Base-by-base conservation (phyloP, 169 alveolate genomes). In the Plasmodium fragile region DNA sequence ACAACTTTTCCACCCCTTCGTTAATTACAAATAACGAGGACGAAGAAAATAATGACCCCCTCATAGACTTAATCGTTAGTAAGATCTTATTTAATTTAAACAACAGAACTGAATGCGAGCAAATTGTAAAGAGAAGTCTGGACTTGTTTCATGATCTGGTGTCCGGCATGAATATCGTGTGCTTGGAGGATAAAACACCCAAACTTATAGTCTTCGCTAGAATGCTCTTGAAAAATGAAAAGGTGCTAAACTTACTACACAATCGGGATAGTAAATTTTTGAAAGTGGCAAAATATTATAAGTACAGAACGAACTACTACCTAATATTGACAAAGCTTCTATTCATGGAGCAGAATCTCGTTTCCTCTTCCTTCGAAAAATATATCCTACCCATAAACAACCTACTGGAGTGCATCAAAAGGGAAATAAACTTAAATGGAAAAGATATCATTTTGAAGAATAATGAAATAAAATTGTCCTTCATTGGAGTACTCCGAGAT, bases 101-200 rank as follows among this genome's bases (percentile, higher is more conserved):
- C 93, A 95, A 96, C 95, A 94, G 99, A 22, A 95, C 95, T 39
- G 95, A 93, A 39, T 95, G 94, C 91, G 98, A 97, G 91, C 94
- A 82, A 28, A 98, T 98, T 81, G 95, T 98, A 49, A 96, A 97
- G 96, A 97, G 97, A 95, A 96, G 99, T 28, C 95, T 98, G 94
- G 96, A 96, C 45, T 95, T 97, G 34, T 98, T 98, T 83, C 96
- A 97, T 82, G 99, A 98, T 78, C 92, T 98, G 28, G 99, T 98
- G 6, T 97, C 99, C 6, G 99, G 99, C 36, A 97, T 98, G 83
- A 97, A 97, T 90, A 98, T 98, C 59, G 99, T 98, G 32, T 99
- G 98, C 82, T 97, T 98, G 79, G 98, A 98, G 13, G 99, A 97
- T 82, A 84, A 98, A 7, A 95, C 98, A 3, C 98, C 99, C 5